Conservation (phyloP, 306 rosid genomes). For the Lathyrus oleraceus region DNA sequence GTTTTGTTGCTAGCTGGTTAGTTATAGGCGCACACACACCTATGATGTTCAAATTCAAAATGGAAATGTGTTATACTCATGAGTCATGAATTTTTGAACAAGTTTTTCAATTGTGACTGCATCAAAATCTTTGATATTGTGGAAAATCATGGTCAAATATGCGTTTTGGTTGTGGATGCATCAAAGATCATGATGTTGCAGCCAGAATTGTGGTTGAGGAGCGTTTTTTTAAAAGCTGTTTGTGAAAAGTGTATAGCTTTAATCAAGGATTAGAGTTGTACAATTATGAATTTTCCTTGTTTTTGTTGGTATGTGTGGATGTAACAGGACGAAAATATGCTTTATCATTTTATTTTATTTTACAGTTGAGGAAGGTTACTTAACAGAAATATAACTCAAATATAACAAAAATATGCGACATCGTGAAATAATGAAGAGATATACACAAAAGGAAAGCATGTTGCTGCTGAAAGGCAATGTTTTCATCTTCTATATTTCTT, state of each 20-base stretch:
- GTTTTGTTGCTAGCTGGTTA: background rate
- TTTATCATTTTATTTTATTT: background rate
- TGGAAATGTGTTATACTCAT: background rate
- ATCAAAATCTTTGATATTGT: background rate
- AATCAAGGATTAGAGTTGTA: background rate
- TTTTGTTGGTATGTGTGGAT: background rate
- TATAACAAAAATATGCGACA: background rate
- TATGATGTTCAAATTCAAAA: no score
- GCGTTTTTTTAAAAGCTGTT: background rate
- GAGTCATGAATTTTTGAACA: background rate
- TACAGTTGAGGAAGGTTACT: constrained; percentile 10
- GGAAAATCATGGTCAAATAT: background rate
- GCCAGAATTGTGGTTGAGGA: background rate
- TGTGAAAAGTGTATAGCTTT: background rate
- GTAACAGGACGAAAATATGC: background rate
- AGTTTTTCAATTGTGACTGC: background rate
- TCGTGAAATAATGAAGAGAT: background rate
- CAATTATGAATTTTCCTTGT: background rate
- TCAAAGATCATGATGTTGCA: background rate
- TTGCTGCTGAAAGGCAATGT: no score
- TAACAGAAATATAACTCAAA: background rate
- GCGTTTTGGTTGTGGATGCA: background rate
- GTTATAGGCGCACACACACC: no score
- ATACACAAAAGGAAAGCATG: constrained; percentile 19
- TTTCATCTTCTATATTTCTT: no score